Evolutionary conservation across 768 basidiomycete species (phyloP), one percentile per base, ranked within the genome.

Genomic region (Hericium alpestre): DNA sequence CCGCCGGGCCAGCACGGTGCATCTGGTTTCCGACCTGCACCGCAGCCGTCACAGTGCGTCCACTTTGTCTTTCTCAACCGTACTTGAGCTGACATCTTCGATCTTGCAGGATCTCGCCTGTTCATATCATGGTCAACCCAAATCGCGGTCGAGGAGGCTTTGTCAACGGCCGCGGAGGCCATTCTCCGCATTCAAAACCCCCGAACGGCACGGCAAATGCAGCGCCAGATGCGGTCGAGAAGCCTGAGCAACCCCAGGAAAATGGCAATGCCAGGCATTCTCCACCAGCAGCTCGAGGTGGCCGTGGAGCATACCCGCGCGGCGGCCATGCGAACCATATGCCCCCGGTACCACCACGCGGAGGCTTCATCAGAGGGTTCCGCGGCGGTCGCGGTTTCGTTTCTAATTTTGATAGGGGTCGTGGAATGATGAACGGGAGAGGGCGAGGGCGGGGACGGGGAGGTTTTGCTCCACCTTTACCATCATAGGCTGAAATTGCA

Each of bases 61-160:
- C 38, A 46, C 7, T n/a, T 39, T 10, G 7, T 32, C 32, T 32
- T 32, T 7, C 7, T 32, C 6, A 1, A 32, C 8, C 32, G 55
- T 15, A 37, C 54, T 51, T 58, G 27, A 41, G 23, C 43, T 54
- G 40, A 55, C 60, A 51, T 55, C 54, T 54, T 57, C 39, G 22
- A 58, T 32, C 72, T 69, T 40, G 70, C 70, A 55, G 65, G 66
- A 60, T 38, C 20, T 53, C 70, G 2, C 78, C 79, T 3, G 75
- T 90, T 15, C 78, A 81, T 38, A 90, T 91, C 56, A 87, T 90
- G 84, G 68, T 79, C 13, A 91, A 92, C 64, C 90, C 90, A 0
- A 84, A 86, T 66, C 75, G 80, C 54, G 77, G 74, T 3, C 73
- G 76, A 46, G 71, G 67, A 50, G 65, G 68, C 25, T 59, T 55